A percentile compares a stretch with the other conserved stretches of the same genome.
These are phyloP conservation scores for Coemansia sp. DNA, from an alignment of 192 early-diverging fungal genomes.

Conservation along the genomic window DNA sequence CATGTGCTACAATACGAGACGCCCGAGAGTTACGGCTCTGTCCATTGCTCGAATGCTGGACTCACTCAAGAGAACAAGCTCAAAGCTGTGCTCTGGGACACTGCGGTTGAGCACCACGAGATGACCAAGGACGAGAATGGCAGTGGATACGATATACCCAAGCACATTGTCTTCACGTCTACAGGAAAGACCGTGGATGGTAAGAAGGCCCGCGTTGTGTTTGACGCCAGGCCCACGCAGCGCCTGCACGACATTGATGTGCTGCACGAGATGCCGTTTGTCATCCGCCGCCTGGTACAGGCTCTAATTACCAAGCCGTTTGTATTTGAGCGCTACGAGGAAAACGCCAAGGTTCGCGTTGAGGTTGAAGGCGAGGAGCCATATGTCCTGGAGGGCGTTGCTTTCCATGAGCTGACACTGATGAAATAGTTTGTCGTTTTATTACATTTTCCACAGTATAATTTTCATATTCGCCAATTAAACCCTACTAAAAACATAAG, in stretches of 20 bases:
- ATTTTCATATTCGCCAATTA: too few relatives aligned
- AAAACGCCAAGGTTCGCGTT: constrained; percentile 67
- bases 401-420: constrained; percentile 84
- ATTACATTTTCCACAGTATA: neutral
- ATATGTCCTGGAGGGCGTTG: constrained; percentile 61
- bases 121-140: constrained; percentile 65
- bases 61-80: constrained; percentile 68
- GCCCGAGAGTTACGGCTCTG: constrained; percentile 66
- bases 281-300: constrained; percentile 87
- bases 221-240: constrained; percentile 62
- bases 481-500: too few relatives aligned
- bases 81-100: constrained; percentile 75
- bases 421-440: constrained; percentile 26
- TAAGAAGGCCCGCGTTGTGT: constrained; percentile 62
- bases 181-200: constrained; percentile 75
- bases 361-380: constrained; percentile 64
- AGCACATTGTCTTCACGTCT: constrained; percentile 69
- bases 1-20: constrained; percentile 77
- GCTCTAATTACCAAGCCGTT: constrained; percentile 91
- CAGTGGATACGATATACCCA: constrained; percentile 83
- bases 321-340: constrained; percentile 89
- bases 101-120: constrained; percentile 65
- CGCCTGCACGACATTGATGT: constrained; percentile 87
- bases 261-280: constrained; percentile 84
- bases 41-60: constrained; percentile 70